Percentiles rank a stretch among this genome's conserved stretches.
These are phyloP conservation scores for Aspergillus saccharolyticus DNA, from an alignment of 495 filamentous ascomycete species.

Conservation along the genomic window DNA sequence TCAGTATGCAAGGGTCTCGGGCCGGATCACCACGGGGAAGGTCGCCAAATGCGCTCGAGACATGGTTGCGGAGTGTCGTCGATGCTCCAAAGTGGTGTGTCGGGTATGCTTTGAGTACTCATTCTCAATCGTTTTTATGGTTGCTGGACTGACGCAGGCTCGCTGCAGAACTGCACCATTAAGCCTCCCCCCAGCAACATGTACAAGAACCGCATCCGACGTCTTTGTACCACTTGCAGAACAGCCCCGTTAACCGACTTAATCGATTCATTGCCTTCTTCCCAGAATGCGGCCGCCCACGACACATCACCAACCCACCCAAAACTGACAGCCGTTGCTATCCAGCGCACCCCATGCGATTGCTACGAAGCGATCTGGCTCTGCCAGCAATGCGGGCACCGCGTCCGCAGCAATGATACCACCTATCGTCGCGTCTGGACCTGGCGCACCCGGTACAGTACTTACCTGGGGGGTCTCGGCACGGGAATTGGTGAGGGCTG, in stretches of 20 bases:
- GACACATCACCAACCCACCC: background rate
- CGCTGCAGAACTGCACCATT: constrained; percentile 71
- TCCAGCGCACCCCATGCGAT: constrained; percentile 60
- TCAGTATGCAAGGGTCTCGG: constrained; percentile 24
- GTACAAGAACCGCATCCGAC: constrained; percentile 66
- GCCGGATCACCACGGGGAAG: constrained; percentile 56
- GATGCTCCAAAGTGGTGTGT: constrained; percentile 72
- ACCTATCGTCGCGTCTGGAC: constrained; percentile 79
- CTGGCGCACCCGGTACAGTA: constrained; percentile 82
- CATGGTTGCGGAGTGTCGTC: constrained; percentile 74
- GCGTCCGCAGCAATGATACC: constrained; percentile 61
- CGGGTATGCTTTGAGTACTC: constrained; percentile 46
- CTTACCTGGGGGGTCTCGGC: constrained; percentile 72
- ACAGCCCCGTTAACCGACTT: constrained; percentile 54
- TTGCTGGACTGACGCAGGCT: background rate
- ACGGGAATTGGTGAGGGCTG: constrained; percentile 85
- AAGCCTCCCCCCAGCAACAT: constrained; percentile 61
- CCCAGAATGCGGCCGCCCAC: constrained; percentile 1
- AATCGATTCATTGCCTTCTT: constrained; percentile 8
- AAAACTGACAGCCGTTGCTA: constrained; percentile 27
- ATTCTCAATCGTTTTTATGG: background rate
- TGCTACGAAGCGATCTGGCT: constrained; percentile 71
- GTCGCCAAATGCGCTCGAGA: constrained; percentile 74
- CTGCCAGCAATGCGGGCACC: constrained; percentile 71
- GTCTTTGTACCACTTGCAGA: constrained; percentile 70